These are phyloP conservation scores for Suillus spraguei DNA, from an alignment of 768 basidiomycete species.

Conservation along the genomic window DNA sequence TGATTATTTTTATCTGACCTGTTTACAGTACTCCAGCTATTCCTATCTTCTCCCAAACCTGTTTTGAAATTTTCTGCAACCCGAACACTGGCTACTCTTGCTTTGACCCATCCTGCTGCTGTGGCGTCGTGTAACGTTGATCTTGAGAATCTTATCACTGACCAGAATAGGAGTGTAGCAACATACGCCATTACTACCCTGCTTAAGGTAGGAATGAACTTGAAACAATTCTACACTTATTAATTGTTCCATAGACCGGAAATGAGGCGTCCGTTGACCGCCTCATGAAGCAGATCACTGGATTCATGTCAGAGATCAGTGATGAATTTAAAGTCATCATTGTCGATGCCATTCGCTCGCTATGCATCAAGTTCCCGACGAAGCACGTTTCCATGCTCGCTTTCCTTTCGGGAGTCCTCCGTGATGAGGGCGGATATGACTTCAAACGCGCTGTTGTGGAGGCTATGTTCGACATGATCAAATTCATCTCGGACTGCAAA, in stretches of 20 bases:
- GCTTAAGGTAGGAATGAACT: slow-evolving; percentile 66
- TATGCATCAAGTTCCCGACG: slow-evolving; percentile 97
- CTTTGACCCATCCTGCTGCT: slow-evolving; percentile 81
- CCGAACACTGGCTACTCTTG: slow-evolving; percentile 88
- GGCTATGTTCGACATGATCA: slow-evolving; percentile 99
- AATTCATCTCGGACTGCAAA: slow-evolving; percentile 93
- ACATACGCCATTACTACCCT: slow-evolving; percentile 99
- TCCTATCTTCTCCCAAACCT: slow-evolving; percentile 93
- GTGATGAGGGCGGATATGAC: slow-evolving; percentile 99
- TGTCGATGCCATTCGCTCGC: slow-evolving; percentile 95
- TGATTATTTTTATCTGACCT: slow-evolving; percentile 15
- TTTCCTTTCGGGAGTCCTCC: slow-evolving; percentile 94
- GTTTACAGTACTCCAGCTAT: slow-evolving; percentile 82
- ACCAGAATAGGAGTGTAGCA: slow-evolving; percentile 93
- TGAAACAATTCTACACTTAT: not conserved
- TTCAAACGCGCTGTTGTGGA: slow-evolving; percentile 99
- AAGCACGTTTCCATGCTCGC: slow-evolving; percentile 97
- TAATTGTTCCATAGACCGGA: slow-evolving; percentile 67
- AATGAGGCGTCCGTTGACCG: slow-evolving; percentile 99
- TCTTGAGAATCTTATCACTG: slow-evolving; percentile 94
- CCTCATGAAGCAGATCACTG: slow-evolving; percentile 98
- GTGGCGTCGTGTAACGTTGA: slow-evolving; percentile 95
- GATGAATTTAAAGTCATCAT: slow-evolving; percentile 99
- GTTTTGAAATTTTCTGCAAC: slow-evolving; percentile 97
- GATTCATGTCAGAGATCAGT: slow-evolving; percentile 99